phyloP scores from a whole-genome alignment of 2,329 filamentous ascomycete genomes.

The Aspergillus fijiensis region DNA sequence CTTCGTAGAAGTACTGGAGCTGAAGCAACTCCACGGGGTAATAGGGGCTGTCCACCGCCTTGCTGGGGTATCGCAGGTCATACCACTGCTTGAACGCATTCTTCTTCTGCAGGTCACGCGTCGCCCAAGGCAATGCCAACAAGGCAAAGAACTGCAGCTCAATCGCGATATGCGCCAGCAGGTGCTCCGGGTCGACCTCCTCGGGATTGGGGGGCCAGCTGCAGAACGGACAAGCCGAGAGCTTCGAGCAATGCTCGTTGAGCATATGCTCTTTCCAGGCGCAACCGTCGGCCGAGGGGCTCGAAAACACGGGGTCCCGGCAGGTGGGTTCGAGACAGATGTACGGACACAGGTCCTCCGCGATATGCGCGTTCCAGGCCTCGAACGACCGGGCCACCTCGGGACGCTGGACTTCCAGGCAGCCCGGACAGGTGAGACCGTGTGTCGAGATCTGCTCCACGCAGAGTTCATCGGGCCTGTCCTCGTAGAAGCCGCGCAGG shows the following conservation, averaged over 20 bases:
- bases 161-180: background rate
- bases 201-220: background rate
- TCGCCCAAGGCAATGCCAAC: background rate
- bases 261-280: background rate
- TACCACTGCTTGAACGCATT: background rate
- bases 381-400: too few species aligned
- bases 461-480: too few species aligned
- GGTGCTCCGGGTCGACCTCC: background rate
- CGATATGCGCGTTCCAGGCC: background rate
- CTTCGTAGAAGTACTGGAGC: background rate
- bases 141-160: background rate
- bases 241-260: background rate
- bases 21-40: background rate
- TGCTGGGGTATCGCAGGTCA: background rate
- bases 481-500: too few species aligned
- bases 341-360: background rate
- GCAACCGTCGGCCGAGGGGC: background rate
- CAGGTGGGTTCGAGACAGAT: background rate
- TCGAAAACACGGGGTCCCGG: background rate
- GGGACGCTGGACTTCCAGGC: too few species aligned
- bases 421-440: too few species aligned
- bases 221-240: background rate
- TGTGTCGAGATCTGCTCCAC: too few species aligned
- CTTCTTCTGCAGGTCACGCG: background rate
- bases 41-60: background rate